Base-by-base conservation (phyloP, 2,329 filamentous ascomycete species). In the Neoarthrinium moseri region DNA sequence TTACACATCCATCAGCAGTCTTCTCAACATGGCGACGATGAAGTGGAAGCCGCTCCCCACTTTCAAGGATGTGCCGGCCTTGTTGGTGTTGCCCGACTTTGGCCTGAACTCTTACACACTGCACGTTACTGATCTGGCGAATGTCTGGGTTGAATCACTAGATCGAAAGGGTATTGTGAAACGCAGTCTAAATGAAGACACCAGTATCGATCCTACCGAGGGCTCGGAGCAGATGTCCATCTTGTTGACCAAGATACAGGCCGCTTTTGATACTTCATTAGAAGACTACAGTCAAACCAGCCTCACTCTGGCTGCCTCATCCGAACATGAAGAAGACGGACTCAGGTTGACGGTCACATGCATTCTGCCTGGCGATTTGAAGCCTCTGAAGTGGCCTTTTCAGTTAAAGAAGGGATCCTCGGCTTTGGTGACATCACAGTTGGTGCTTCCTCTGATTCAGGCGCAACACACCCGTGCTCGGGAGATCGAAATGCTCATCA, bases 151-250 rank as follows among this genome's bases (percentile, higher is more conserved):
- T 21, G 87, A 91, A 65, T 72, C 64, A 7, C 67, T 91, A 18
- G 76, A 82, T 46, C 71, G 80, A 18, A 72, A 71, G n/a, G 73
- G 71, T 10, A 86, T 92, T 46, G 75, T 83, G 45, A 68, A 74
- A 48, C 79, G 86, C 48, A 85, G 81, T 23, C 72, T 80, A 46
- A 67, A 77, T 20, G 75, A 84, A 54, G 76, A 82, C 55, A 87
- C 84, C 13, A 83, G 79, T 50, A 90, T 92, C 50, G 87, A 92
- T 59, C 83, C 88, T 2, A 83, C 78, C 59, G 83, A 86, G 53
- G 64, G 58, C 49, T 70, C 74, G 0, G 78, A 81, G 41, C 87
- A 92, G 57, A 80, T 89, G 66, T 61, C 67, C 21, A 82, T 83
- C 41, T 81, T 92, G 42, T 69, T 91, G 12, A 72, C 78, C 18